These are phyloP conservation scores for Circinella umbellata DNA, from an alignment of 371 early-diverging fungal genomes.

Conservation along the genomic window DNA sequence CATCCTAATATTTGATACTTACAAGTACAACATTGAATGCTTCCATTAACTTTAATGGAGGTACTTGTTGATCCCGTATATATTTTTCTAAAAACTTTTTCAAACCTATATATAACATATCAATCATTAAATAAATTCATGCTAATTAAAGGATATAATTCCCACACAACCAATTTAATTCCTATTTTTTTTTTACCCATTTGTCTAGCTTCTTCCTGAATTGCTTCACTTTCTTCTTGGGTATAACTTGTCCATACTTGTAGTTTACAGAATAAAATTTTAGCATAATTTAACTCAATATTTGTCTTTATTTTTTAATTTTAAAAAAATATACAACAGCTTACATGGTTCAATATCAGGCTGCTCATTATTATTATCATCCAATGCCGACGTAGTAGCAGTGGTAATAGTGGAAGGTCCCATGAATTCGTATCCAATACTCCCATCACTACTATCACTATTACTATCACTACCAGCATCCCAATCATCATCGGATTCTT, in stretches of 20 bases:
- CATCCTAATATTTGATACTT: conserved; percentile 4
- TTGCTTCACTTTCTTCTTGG: conserved; percentile 37
- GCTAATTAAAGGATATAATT: background rate
- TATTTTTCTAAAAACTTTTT: conserved; percentile 65
- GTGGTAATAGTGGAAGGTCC: conserved; percentile 1
- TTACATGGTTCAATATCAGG: conserved; percentile 14
- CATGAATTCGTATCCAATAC: conserved; percentile 26
- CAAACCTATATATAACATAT: conserved; percentile 22
- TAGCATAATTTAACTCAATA: background rate
- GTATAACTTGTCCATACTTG: conserved; percentile 48
- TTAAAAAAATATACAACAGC: background rate
- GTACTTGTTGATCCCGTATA: conserved; percentile 41
- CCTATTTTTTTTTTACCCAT: conserved; percentile 21
- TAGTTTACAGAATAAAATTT: background rate
- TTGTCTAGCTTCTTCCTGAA: conserved; percentile 41
- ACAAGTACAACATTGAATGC: conserved; percentile 56
- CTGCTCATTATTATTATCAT: conserved; percentile 33
- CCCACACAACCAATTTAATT: too few species aligned
- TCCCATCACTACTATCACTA: conserved; percentile 28
- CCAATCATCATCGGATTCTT: conserved; percentile 58
- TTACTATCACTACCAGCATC: conserved; percentile 28
- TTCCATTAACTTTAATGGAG: conserved; percentile 60
- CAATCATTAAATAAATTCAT: background rate
- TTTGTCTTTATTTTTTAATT: background rate
- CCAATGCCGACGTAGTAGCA: conserved; percentile 16